These are phyloP conservation scores for Canavalia gladiata DNA, from an alignment of 306 rosid species.

Conservation along the genomic window DNA sequence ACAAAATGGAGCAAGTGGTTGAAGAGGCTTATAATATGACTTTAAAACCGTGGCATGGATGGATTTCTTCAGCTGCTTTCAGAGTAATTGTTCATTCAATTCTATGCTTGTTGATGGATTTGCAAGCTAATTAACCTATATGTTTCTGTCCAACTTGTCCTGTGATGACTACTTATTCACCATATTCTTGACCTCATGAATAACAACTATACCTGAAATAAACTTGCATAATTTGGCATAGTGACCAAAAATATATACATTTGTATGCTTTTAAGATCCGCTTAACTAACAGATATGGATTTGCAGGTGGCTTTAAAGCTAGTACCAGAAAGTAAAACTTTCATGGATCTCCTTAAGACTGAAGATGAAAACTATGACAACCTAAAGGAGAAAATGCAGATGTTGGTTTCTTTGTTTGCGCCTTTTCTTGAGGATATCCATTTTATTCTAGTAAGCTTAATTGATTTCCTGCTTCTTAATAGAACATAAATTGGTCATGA, in stretches of 20 bases:
- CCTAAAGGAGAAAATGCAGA: constrained; percentile 67
- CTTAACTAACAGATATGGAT: constrained; percentile 12
- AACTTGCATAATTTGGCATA: neutral
- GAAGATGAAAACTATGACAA: constrained; percentile 66
- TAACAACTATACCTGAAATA: neutral
- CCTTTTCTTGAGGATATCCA: constrained; percentile 81
- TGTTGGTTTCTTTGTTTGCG: constrained; percentile 60
- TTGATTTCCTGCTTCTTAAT: constrained; percentile 21
- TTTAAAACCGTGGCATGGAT: constrained; percentile 89
- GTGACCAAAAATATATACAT: neutral
- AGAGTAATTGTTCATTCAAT: constrained; percentile 61
- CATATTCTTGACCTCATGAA: neutral
- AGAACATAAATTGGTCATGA: neutral
- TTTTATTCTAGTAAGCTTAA: constrained; percentile 63
- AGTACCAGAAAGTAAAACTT: constrained; percentile 73
- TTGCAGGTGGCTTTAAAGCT: constrained; percentile 84
- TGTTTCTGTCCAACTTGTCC: neutral
- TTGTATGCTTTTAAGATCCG: neutral
- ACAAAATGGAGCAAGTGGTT: constrained; percentile 75
- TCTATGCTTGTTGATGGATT: neutral
- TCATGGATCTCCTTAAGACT: constrained; percentile 63
- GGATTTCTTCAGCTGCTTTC: constrained; percentile 93
- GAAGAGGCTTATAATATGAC: constrained; percentile 73
- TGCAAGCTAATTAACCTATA: neutral
- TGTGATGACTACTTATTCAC: neutral